Conservation (phyloP, 2,329 filamentous ascomycete species). For the Thelonectria olida region DNA sequence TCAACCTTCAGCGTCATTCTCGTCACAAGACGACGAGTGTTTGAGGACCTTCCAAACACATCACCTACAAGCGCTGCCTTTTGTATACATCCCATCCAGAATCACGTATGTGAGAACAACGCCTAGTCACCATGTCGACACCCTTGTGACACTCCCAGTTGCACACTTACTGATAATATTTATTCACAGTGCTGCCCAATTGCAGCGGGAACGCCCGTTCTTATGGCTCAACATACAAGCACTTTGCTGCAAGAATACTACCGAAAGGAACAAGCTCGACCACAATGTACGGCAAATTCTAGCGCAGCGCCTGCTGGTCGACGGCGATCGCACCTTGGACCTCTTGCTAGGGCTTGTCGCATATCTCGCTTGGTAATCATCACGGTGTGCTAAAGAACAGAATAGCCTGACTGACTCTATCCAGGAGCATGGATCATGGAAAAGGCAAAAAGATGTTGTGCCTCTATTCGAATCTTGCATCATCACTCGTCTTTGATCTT, state of each 20-base stretch:
- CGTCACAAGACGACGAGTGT: conserved; percentile 14
- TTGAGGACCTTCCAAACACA: conserved; percentile 31
- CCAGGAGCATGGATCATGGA: conserved; percentile 24
- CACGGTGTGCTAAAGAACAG: too few relatives aligned
- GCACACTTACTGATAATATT: neutral
- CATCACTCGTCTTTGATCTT: conserved; percentile 28
- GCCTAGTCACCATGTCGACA: neutral
- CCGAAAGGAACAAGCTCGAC: conserved; percentile 34
- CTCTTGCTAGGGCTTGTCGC: conserved; percentile 37
- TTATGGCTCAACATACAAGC: conserved; percentile 49
- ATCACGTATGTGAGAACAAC: conserved; percentile 18
- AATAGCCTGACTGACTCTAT: conserved; percentile 5
- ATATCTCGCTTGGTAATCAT: conserved; percentile 35
- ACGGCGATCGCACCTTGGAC: conserved; percentile 36
- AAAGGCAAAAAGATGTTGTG: conserved; percentile 23
- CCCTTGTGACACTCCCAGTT: too few relatives aligned
- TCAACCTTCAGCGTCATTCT: neutral
- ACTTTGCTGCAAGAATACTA: conserved; percentile 31
- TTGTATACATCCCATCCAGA: conserved; percentile 30
- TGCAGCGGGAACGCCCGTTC: conserved; percentile 45
- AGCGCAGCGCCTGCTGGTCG: conserved; percentile 35
- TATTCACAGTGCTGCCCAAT: conserved; percentile 28
- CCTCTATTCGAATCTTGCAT: conserved; percentile 23
- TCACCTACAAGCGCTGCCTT: conserved; percentile 42
- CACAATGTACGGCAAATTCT: conserved; percentile 29